Conservation (phyloP, 2,329 filamentous ascomycete species). For the Blastomyces silverae region DNA sequence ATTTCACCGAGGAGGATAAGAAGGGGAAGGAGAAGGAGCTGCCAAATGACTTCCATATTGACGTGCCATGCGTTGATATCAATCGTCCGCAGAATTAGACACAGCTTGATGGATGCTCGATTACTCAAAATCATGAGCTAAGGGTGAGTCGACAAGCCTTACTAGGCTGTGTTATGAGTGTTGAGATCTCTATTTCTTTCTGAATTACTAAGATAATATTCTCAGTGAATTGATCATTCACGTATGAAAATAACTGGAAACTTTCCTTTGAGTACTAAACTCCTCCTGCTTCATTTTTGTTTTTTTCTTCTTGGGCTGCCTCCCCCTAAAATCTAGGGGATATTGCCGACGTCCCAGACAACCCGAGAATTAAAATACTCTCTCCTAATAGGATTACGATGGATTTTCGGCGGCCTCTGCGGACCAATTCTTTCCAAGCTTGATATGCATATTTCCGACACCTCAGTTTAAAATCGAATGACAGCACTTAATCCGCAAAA, state of each 20-base stretch:
- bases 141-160: background rate
- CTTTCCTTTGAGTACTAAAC: background rate
- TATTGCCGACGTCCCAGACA: background rate
- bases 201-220: too few relatives aligned
- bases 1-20: constrained; percentile 27
- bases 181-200: too few relatives aligned
- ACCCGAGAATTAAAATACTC: background rate
- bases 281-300: background rate
- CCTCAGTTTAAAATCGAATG: constrained; percentile 6
- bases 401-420: constrained; percentile 8
- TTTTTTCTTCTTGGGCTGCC: background rate
- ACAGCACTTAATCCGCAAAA: constrained; percentile 6
- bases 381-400: constrained; percentile 2
- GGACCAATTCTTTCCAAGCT: background rate
- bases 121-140: background rate
- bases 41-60: constrained; percentile 1
- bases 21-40: background rate
- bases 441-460: constrained; percentile 4
- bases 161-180: too few relatives aligned
- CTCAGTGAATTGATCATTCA: too few relatives aligned
- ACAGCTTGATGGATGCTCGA: background rate
- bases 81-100: background rate
- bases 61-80: background rate
- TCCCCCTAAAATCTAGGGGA: background rate
- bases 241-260: background rate